These are phyloP conservation scores for Metschnikowia similis DNA, from an alignment of 805 yeast species.

Conservation along the genomic window DNA sequence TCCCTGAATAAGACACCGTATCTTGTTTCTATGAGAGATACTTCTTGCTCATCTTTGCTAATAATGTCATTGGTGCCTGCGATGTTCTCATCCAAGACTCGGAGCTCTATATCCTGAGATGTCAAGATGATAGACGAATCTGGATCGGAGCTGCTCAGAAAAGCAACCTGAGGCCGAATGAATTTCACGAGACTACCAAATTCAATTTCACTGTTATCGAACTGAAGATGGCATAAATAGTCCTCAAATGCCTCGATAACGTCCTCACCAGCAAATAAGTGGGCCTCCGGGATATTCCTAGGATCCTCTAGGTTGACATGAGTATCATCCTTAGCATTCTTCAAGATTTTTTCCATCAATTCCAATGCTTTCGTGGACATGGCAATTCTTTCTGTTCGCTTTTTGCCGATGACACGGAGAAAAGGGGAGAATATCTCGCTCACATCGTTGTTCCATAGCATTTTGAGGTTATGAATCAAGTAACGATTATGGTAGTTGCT, in stretches of 20 bases:
- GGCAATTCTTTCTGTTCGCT: constrained; percentile 40
- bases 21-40: constrained; percentile 50
- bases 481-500: constrained; percentile 60
- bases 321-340: constrained; percentile 14
- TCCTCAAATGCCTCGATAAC: constrained; percentile 48
- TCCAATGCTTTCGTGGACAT: constrained; percentile 49
- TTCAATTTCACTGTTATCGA: constrained; percentile 38
- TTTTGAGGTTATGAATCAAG: constrained; percentile 63
- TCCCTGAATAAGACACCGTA: constrained; percentile 54
- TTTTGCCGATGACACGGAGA: constrained; percentile 40
- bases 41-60: constrained; percentile 29
- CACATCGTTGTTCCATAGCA: constrained; percentile 73
- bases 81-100: constrained; percentile 43
- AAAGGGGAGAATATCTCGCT: constrained; percentile 64
- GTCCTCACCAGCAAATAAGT: constrained; percentile 23
- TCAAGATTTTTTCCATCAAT: constrained; percentile 41
- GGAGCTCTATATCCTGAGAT: constrained; percentile 56
- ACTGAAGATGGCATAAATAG: constrained; percentile 41
- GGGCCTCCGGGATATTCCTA: constrained; percentile 8
- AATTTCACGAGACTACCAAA: constrained; percentile 65
- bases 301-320: constrained; percentile 6
- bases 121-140: constrained; percentile 48
- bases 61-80: constrained; percentile 37
- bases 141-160: constrained; percentile 43
- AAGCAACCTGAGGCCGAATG: constrained; percentile 79